Base-by-base conservation (phyloP, 345 rosid genomes). In the Theobroma cacao region DNA sequence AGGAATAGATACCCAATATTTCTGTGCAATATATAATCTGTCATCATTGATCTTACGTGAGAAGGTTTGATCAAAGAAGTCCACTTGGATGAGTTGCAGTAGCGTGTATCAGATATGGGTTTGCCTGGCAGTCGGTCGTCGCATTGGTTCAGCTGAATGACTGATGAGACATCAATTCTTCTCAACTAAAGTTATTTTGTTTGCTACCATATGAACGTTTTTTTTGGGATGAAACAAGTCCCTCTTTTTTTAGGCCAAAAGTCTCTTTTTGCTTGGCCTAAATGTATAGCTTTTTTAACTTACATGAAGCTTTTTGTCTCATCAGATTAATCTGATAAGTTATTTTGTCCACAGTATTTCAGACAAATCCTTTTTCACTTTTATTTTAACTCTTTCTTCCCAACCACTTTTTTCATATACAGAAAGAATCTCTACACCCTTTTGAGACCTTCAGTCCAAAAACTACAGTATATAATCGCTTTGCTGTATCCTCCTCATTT, bases 261-360 rank as follows among this genome's bases (percentile, higher is more conserved):
- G 31, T 55, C 14, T 34, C 0, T 22, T 74, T 74, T 74, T 74
- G 12, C 64, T 14, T 22, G 7, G 31, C 55, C 28, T 13, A n/a
- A 5, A 74, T 3, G 3, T 20, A 36, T 6, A 5, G 17, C 7
- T 58, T 11, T 72, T 43, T 63, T 15, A 34, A 34, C 55, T 72
- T 53, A 40, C 60, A 28, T 31, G 45, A 15, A 22, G 55, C 58
- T 15, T 72, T 63, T 73, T 71, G 74, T 62, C 80, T 80, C 52
- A 62, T 76, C 17, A 71, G 45, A 40, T 9, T 24, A 53, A 31
- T 33, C 50, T 3, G 53, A 63, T 63, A 10, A 20, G 47, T 26
- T 62, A 30, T 40, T 34, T 4, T 40, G 73, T 77, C 71, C 5
- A 62, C 69, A 33, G 4, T 43, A 34, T 34, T 66, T 26, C 70